Percentiles rank a stretch among this genome's conserved stretches.
These are phyloP conservation scores for Chaetomium olivaceum DNA, from an alignment of 2,329 filamentous ascomycete species.

Conservation along the genomic window DNA sequence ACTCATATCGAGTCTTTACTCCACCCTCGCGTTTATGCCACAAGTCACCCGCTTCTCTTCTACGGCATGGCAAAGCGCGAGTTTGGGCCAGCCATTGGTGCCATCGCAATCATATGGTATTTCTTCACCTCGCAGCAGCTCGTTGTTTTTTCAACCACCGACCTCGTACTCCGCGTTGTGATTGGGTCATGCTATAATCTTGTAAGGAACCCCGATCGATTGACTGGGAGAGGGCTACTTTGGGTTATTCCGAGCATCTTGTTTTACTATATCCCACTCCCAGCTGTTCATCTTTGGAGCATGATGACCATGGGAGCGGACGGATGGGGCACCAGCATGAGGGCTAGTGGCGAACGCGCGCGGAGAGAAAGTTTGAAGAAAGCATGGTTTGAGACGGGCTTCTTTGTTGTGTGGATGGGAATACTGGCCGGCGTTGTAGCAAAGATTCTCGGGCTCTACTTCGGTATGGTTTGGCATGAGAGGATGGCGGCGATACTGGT, in stretches of 20 bases:
- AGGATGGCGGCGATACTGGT: slow-evolving; percentile 10
- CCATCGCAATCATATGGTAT: slow-evolving; percentile 22
- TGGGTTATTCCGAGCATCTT: slow-evolving; percentile 22
- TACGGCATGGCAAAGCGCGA: slow-evolving; percentile 25
- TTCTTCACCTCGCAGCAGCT: slow-evolving; percentile 20
- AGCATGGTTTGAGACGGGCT: slow-evolving; percentile 24
- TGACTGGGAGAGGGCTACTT: slow-evolving; percentile 6
- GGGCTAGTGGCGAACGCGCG: slow-evolving; percentile 22
- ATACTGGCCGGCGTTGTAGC: slow-evolving; percentile 18
- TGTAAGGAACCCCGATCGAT: slow-evolving; percentile 16
- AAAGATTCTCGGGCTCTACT: slow-evolving; percentile 11
- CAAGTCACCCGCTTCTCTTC: slow-evolving; percentile 20
- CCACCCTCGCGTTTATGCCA: slow-evolving; percentile 21
- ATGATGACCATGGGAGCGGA: slow-evolving; percentile 26
- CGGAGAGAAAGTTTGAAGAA: slow-evolving; percentile 19
- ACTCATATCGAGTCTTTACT: slow-evolving; percentile 26
- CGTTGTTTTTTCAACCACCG: slow-evolving; percentile 12
- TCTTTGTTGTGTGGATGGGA: slow-evolving; percentile 26
- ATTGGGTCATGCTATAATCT: slow-evolving; percentile 21
- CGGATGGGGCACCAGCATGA: slow-evolving; percentile 24
- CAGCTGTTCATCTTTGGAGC: slow-evolving; percentile 25
- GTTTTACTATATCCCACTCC: slow-evolving; percentile 24
- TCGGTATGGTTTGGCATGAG: slow-evolving; percentile 16
- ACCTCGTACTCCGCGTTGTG: slow-evolving; percentile 18
- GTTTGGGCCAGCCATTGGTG: slow-evolving; percentile 23